Evolutionary conservation across 345 rosid genomes (phyloP).

Genomic region (rapeseed (Brassica napus)): Da-Ae NC_063446.1:54814001-54814500

Average conservation of each 20-base stretch:
- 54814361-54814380: constrained; percentile 15
- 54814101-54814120: background rate
- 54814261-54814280: constrained; percentile 80
- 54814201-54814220: background rate
- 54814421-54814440: constrained; percentile 34
- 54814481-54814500: constrained; percentile 29
- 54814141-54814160: background rate
- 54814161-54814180: background rate
- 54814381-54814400: constrained; percentile 40
- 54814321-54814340: constrained; percentile 60
- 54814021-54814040: background rate
- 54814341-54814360: constrained; percentile 19
- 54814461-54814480: constrained; percentile 11
- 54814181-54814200: background rate
- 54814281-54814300: constrained; percentile 92
- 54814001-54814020: constrained; percentile 10
- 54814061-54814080: constrained; percentile 10
- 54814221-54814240: background rate
- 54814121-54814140: background rate
- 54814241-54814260: background rate
- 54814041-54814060: constrained; percentile 6
- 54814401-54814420: constrained; percentile 41
- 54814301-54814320: constrained; percentile 75
- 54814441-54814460: constrained; percentile 33
- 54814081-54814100: background rate